Evolutionary conservation across 2,329 filamentous ascomycete species (phyloP).

Genomic region (Huntiella abstrusa): DNA sequence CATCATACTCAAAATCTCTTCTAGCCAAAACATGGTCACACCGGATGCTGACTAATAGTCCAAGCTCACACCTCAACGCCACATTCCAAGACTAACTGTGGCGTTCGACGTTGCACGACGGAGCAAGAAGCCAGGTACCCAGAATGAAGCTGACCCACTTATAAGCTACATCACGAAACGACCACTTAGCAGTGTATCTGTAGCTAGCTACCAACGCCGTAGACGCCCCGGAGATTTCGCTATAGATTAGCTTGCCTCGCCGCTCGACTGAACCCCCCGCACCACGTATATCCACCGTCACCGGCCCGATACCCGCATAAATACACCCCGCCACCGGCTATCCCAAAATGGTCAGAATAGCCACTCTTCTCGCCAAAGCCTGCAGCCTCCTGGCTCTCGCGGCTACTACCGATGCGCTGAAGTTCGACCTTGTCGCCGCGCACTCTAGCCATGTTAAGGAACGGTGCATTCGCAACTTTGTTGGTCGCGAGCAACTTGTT

Average conservation of each 20-base stretch:
- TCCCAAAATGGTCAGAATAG: slow-evolving; percentile 10
- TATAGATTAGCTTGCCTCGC: neutral
- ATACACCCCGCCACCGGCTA: neutral
- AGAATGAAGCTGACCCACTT: no score
- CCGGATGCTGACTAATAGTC: no score
- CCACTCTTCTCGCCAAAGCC: slow-evolving; percentile 33
- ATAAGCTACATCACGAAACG: no score
- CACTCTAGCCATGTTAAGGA: slow-evolving; percentile 43
- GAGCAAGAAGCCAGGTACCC: no score
- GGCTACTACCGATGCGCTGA: slow-evolving; percentile 48
- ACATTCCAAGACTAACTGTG: no score
- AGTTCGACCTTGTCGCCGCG: slow-evolving; percentile 75
- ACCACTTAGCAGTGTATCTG: no score
- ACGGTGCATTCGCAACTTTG: slow-evolving; percentile 93
- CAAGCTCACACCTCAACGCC: no score
- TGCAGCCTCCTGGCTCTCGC: slow-evolving; percentile 39
- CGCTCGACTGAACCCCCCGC: neutral
- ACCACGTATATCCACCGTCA: neutral
- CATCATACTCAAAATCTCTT: no score
- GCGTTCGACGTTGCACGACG: no score
- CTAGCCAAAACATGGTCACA: no score
- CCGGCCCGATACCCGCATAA: neutral
- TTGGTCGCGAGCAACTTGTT: slow-evolving; percentile 76
- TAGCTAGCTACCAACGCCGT: no score
- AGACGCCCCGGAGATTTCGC: no score